Percentiles rank a stretch among this genome's conserved stretches.
These are phyloP conservation scores for Tetrahymena malaccensis DNA, from an alignment of 73 alveolate species.

Conservation along the genomic window DNA sequence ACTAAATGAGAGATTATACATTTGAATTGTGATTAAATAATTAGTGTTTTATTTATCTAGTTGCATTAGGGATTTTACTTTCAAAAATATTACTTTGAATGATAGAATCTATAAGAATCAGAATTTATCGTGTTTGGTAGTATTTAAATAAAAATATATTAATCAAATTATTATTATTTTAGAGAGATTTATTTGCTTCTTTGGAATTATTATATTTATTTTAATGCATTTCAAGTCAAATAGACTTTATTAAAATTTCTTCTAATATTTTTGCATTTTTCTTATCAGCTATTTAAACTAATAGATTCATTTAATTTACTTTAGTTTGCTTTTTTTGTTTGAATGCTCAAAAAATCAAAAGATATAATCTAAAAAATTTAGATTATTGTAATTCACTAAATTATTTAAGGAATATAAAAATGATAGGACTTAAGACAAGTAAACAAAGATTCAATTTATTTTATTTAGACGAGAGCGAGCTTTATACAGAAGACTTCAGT, in stretches of 20 bases:
- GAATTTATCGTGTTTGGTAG: not conserved
- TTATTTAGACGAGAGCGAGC: conserved; percentile 56
- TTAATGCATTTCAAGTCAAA: not conserved
- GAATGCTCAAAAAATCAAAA: not conserved
- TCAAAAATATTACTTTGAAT: not conserved
- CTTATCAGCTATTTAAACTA: not conserved
- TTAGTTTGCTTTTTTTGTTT: no score
- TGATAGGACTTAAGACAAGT: conserved; percentile 25
- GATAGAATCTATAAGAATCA: not conserved
- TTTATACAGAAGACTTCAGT: conserved; percentile 29
- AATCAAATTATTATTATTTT: no score
- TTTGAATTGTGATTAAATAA: not conserved
- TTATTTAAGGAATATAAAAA: not conserved
- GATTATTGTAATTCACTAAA: not conserved
- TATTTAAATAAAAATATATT: not conserved
- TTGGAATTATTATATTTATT: no score
- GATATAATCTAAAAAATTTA: not conserved
- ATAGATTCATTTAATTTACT: no score
- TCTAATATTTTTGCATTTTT: no score
- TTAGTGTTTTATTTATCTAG: not conserved
- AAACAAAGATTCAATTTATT: conserved; percentile 46
- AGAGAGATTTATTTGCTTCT: not conserved
- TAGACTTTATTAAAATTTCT: not conserved
- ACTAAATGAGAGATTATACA: no score
- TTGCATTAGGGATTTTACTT: not conserved